Evolutionary conservation across 106 monocot species (phyloP), one percentile per base, ranked within the genome.

Genomic region (Allium fistulosum): DNA sequence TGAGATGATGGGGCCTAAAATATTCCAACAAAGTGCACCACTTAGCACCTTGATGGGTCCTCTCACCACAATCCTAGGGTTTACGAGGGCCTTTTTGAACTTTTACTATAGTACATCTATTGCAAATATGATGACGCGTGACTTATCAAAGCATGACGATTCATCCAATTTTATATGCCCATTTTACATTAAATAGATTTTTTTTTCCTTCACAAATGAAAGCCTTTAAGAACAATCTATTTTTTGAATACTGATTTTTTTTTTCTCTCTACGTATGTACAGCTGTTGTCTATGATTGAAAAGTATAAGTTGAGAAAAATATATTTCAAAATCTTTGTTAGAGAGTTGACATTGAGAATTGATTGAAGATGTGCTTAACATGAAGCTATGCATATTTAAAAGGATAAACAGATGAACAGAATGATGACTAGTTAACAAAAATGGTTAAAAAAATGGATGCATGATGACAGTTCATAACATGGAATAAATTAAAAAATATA

Each of bases 21-120:
- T 66, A 51, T 66, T 51, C 66, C 66, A 11, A 52, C 66, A 52
- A 66, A 66, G 51, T 66, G 66, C 51, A 66, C 51, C 66, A 66
- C 66, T 66, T 66, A 66, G 26, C 51, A 17, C 66, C 51, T 52
- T 66, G 26, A 52, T 66, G 22, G 66, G 66, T 66, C 66, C 51
- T 65, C 49, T 65, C 48, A 65, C 65, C 65, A 65, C 65, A 65
- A 65, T 18, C 48, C 48, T 50, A 65, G 16, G 22, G 18, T 59
- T 15, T 15, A 2, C 6, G 7, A 11, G 65, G 49, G 49, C 18
- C 49, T 11, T 49, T 50, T 13, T 63, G n/a, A 13, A 17, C 59
- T 63, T 63, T 22, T 61, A 16, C 45, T 9, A 46, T 63, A 14
- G 7, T 14, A 16, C 11, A 27, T 6, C 7, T 37, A 46, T 14